Percentiles rank a stretch among this genome's conserved stretches.
Evolutionary conservation across 2,329 filamentous ascomycete genomes (phyloP).

Genomic region (Claviceps sp.): DNA sequence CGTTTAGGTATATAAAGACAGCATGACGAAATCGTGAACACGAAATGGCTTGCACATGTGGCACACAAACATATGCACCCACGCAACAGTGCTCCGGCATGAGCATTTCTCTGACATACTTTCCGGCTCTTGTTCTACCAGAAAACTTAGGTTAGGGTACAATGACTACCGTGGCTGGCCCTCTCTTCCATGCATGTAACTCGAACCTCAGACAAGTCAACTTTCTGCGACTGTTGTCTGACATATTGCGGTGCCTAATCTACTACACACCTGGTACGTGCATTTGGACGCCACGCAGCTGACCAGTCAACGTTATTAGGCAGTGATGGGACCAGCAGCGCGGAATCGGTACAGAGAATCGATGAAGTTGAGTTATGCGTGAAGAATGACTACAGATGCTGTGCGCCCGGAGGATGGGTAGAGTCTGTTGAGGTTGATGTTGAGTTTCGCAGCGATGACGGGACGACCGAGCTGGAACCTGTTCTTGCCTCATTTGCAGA

Average conservation of each 20-base stretch:
- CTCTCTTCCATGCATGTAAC: background rate
- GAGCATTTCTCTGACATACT: background rate
- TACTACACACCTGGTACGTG: background rate
- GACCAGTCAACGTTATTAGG: background rate
- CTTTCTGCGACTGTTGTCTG: background rate
- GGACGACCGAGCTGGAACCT: too few relatives aligned
- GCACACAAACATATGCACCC: background rate
- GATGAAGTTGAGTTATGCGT: too few relatives aligned
- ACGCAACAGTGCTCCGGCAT: background rate
- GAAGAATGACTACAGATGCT: too few relatives aligned
- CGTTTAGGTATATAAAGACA: background rate
- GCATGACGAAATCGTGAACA: background rate
- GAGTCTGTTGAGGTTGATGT: too few relatives aligned
- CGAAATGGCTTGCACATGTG: background rate
- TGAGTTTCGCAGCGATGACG: too few relatives aligned
- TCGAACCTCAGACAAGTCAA: too few relatives aligned
- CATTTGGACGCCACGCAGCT: too few relatives aligned
- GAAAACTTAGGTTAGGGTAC: background rate
- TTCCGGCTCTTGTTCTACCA: background rate
- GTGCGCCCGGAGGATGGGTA: too few relatives aligned
- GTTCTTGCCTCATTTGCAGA: too few relatives aligned
- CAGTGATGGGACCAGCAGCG: background rate
- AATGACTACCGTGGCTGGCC: background rate
- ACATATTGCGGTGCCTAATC: background rate
- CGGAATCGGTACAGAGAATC: background rate